A percentile compares a stretch with the other conserved stretches of the same genome.
These are phyloP conservation scores for Sarocladium brachiariae DNA, from an alignment of 2,329 filamentous ascomycete species.

Conservation along the genomic window DNA sequence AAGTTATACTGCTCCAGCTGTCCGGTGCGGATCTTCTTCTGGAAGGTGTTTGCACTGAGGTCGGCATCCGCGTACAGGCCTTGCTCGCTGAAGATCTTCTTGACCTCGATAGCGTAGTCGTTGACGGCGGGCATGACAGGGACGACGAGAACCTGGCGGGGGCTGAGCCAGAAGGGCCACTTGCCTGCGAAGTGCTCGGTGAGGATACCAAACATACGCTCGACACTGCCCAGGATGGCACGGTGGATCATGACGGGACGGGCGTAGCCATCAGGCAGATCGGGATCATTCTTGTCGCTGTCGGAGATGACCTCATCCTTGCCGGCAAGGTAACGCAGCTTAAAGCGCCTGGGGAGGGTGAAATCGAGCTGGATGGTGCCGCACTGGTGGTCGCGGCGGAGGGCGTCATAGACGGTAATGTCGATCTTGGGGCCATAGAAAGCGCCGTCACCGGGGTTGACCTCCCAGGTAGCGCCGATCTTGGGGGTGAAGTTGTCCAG, in stretches of 20 bases:
- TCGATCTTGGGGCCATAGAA: slow-evolving; percentile 99
- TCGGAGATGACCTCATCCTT: slow-evolving; percentile 35
- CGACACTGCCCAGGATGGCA: slow-evolving; percentile 67
- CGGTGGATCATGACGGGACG: slow-evolving; percentile 84
- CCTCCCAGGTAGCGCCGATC: slow-evolving; percentile 66
- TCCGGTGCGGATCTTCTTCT: slow-evolving; percentile 82
- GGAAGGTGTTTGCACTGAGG: slow-evolving; percentile 65
- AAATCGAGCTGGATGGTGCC: slow-evolving; percentile 94
- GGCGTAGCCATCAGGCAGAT: slow-evolving; percentile 61
- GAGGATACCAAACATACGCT: slow-evolving; percentile 64
- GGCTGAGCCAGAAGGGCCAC: slow-evolving; percentile 85
- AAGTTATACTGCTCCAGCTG: slow-evolving; percentile 80
- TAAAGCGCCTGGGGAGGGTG: slow-evolving; percentile 51
- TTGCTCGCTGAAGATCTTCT: slow-evolving; percentile 58
- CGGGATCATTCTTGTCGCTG: slow-evolving; percentile 37
- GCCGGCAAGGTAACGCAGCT: slow-evolving; percentile 43
- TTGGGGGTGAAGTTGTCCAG: slow-evolving; percentile 66
- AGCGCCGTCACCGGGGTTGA: slow-evolving; percentile 91
- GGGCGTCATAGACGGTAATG: slow-evolving; percentile 84
- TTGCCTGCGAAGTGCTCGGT: slow-evolving; percentile 81
- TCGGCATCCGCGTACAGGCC: slow-evolving; percentile 59
- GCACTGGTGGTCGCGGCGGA: slow-evolving; percentile 56
- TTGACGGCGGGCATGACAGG: slow-evolving; percentile 70
- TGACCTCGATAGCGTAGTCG: slow-evolving; percentile 70
- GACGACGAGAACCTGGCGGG: slow-evolving; percentile 61